phyloP scores from a whole-genome alignment of 1,284 basidiomycete species.

The Tranzscheliella williamsii region DNA sequence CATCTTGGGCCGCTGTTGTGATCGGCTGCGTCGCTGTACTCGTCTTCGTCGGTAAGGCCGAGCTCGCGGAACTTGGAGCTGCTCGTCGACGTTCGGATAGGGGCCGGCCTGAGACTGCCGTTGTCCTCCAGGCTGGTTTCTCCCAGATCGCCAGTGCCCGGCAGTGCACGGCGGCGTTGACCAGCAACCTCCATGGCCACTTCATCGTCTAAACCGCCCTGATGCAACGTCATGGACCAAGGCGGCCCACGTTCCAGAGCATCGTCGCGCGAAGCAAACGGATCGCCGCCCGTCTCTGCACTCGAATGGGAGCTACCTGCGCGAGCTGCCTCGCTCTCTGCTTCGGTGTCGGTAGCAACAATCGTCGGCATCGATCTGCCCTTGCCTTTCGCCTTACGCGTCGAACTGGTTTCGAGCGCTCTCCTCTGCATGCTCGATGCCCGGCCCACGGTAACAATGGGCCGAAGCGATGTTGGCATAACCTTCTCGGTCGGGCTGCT shows the following conservation, averaged over 20 bases:
- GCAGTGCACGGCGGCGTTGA: constrained; percentile 1
- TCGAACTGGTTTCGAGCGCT: constrained; percentile 17
- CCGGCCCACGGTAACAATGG: constrained; percentile 46
- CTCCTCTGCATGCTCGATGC: constrained; percentile 36
- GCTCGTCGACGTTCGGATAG: constrained; percentile 23
- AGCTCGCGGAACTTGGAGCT: constrained; percentile 42
- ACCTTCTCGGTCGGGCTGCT: no score
- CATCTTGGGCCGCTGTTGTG: no score
- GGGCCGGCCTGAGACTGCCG: constrained; percentile 1
- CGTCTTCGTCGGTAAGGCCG: constrained; percentile 29
- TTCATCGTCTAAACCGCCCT: constrained; percentile 32
- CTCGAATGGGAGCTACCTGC: background rate
- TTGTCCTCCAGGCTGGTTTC: constrained; percentile 11
- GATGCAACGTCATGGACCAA: constrained; percentile 26
- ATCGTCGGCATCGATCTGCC: constrained; percentile 37
- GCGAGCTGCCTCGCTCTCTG: constrained; percentile 13
- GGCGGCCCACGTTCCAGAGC: constrained; percentile 1
- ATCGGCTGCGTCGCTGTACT: constrained; percentile 32
- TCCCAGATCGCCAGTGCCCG: constrained; percentile 14
- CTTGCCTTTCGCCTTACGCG: constrained; percentile 22
- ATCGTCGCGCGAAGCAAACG: constrained; percentile 22
- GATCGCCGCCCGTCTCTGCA: constrained; percentile 8
- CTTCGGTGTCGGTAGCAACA: constrained; percentile 41
- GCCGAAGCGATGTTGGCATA: no score
- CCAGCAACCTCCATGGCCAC: constrained; percentile 28